These are phyloP conservation scores for Mycosarcoma mackinlayi DNA, from an alignment of 1,284 basidiomycete genomes.

Conservation along the genomic window DNA sequence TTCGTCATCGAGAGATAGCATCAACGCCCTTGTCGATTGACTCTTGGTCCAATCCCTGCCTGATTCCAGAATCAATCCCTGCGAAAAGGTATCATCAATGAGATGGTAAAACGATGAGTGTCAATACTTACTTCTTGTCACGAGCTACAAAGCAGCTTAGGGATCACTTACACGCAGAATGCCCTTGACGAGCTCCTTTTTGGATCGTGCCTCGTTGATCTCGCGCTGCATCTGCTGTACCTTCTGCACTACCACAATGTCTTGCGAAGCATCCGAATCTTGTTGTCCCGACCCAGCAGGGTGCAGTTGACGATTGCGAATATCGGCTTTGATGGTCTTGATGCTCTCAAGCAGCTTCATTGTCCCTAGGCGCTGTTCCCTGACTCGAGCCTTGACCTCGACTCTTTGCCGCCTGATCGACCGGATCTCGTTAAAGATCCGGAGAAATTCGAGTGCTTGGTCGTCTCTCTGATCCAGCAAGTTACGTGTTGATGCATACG, in stretches of 20 bases:
- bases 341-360: slow-evolving; percentile 31
- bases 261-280: slow-evolving; percentile 31
- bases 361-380: slow-evolving; percentile 36
- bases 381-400: slow-evolving; percentile 23
- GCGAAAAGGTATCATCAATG: not conserved
- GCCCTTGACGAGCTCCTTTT: slow-evolving; percentile 51
- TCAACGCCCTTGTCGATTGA: slow-evolving; percentile 24
- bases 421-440: slow-evolving; percentile 28
- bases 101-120: too few species aligned
- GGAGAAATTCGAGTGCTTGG: slow-evolving; percentile 43
- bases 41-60: slow-evolving; percentile 48
- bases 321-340: slow-evolving; percentile 41
- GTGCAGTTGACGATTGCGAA: slow-evolving; percentile 31
- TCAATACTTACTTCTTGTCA: too few species aligned
- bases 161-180: slow-evolving; percentile 41
- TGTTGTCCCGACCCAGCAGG: slow-evolving; percentile 13
- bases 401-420: slow-evolving; percentile 29
- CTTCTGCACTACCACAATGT: slow-evolving; percentile 24
- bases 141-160: not conserved
- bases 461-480: slow-evolving; percentile 45
- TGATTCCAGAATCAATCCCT: slow-evolving; percentile 49
- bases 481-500: slow-evolving; percentile 37
- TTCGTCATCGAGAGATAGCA: slow-evolving; percentile 50
- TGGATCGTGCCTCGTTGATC: slow-evolving; percentile 42
- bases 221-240: slow-evolving; percentile 40